phyloP scores from a whole-genome alignment of 176 grass and related monocot genomes.

The Triticum dicoccoides region DNA sequence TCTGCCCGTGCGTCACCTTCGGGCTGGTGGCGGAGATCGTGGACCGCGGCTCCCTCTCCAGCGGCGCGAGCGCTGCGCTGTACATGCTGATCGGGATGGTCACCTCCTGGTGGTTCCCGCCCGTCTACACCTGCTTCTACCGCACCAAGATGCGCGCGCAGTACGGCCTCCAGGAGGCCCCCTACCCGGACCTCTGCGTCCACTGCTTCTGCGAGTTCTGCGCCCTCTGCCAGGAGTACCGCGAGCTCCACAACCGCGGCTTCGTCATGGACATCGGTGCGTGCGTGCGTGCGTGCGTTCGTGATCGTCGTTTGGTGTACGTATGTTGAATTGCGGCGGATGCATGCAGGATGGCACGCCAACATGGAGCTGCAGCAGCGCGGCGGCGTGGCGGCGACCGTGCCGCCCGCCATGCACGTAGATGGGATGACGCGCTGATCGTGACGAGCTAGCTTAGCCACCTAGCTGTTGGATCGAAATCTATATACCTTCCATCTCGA shows the following conservation, averaged over 20 bases:
- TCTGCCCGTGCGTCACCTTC: not conserved
- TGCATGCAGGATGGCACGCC: not conserved
- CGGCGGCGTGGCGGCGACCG: not conserved
- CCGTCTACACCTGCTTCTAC: not conserved
- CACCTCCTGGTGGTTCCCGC: not conserved
- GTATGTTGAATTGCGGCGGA: not conserved
- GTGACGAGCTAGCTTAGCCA: not conserved
- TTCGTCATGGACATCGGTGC: constrained; percentile 16
- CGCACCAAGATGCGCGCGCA: constrained; percentile 6
- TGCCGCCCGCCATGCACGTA: not conserved
- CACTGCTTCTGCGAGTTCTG: not conserved
- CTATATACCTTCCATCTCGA: not conserved
- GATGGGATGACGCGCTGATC: not conserved
- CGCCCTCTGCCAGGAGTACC: constrained; percentile 2
- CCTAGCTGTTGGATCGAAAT: not conserved
- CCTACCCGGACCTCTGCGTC: not conserved
- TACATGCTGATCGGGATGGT: not conserved
- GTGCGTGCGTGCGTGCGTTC: not conserved
- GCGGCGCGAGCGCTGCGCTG: not conserved
- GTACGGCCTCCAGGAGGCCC: constrained; percentile 1
- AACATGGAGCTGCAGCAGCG: not conserved
- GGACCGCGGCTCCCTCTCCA: not conserved
- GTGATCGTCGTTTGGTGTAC: no score
- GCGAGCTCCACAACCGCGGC: not conserved
- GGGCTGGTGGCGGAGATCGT: constrained; percentile 9